Evolutionary conservation across 352 stramenopile genomes (phyloP).

Genomic region (Globisporangium mamillatum): DNA sequence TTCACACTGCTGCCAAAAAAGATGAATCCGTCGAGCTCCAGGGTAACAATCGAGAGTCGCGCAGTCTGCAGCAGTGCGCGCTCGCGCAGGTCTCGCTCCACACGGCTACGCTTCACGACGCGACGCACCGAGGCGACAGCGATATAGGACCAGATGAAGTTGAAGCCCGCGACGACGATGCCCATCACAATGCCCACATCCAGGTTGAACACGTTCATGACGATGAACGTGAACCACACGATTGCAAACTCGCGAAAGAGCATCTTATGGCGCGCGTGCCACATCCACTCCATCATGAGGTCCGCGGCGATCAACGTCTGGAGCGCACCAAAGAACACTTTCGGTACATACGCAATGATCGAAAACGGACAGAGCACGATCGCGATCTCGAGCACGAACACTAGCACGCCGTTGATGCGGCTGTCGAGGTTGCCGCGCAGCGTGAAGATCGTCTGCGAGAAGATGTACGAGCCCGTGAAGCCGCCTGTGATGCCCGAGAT

Average conservation of each 20-base stretch:
- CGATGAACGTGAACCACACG: slow-evolving; percentile 91
- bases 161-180: slow-evolving; percentile 87
- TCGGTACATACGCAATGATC: slow-evolving; percentile 95
- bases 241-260: slow-evolving; percentile 91
- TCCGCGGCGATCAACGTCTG: slow-evolving; percentile 97
- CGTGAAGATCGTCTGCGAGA: slow-evolving; percentile 95
- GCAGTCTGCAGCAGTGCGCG: slow-evolving; percentile 65
- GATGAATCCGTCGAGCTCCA: slow-evolving; percentile 85
- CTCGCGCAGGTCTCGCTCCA: slow-evolving; percentile 77
- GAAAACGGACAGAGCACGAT: slow-evolving; percentile 90
- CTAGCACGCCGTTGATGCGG: slow-evolving; percentile 66
- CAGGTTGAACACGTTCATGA: slow-evolving; percentile 93
- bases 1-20: slow-evolving; percentile 87
- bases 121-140: slow-evolving; percentile 63
- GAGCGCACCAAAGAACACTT: slow-evolving; percentile 97
- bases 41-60: slow-evolving; percentile 79
- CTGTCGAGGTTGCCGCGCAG: slow-evolving; percentile 75
- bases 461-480: slow-evolving; percentile 99
- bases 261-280: slow-evolving; percentile 84
- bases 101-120: slow-evolving; percentile 78
- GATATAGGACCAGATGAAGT: slow-evolving; percentile 87
- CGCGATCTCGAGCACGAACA: slow-evolving; percentile 72
- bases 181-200: slow-evolving; percentile 94
- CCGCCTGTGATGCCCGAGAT: slow-evolving; percentile 94
- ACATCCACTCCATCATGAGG: slow-evolving; percentile 97